phyloP scores from a whole-genome alignment of 371 early-diverging fungal genomes.

The Mortierella sp. region DNA sequence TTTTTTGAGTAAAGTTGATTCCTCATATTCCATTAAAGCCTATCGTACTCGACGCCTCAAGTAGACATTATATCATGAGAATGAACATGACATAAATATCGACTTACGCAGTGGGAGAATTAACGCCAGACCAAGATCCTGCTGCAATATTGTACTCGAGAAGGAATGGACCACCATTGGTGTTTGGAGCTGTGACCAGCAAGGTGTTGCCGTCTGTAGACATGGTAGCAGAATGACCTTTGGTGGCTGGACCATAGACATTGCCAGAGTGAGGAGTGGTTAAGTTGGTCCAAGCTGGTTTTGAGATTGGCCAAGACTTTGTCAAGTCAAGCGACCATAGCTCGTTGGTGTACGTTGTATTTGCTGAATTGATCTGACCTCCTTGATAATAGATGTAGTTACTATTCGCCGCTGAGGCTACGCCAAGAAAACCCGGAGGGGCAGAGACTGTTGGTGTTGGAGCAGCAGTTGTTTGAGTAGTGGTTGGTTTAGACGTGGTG shows the following conservation, averaged over 20 bases:
- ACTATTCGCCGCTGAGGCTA: constrained; percentile 25
- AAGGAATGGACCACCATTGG: constrained; percentile 20
- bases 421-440: constrained; percentile 16
- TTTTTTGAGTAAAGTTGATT: no score
- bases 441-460: constrained; percentile 7
- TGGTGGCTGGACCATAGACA: constrained; percentile 1
- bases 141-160: constrained; percentile 22
- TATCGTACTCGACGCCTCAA: no score
- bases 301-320: constrained; percentile 24
- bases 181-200: constrained; percentile 33
- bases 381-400: constrained; percentile 35
- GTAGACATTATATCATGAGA: neutral
- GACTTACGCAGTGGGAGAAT: constrained; percentile 48
- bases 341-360: constrained; percentile 5
- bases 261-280: neutral
- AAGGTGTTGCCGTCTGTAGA: constrained; percentile 27
- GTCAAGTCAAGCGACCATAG: constrained; percentile 35
- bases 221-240: constrained; percentile 30
- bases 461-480: neutral
- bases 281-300: constrained; percentile 34
- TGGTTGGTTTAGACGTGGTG: neutral
- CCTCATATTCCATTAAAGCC: no score
- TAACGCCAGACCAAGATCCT: constrained; percentile 25
- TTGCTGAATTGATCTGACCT: constrained; percentile 25
- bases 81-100: no score